These are phyloP conservation scores for Oryza glumipatula DNA, from an alignment of 176 grass and related monocot species.

Conservation along the genomic window DNA sequence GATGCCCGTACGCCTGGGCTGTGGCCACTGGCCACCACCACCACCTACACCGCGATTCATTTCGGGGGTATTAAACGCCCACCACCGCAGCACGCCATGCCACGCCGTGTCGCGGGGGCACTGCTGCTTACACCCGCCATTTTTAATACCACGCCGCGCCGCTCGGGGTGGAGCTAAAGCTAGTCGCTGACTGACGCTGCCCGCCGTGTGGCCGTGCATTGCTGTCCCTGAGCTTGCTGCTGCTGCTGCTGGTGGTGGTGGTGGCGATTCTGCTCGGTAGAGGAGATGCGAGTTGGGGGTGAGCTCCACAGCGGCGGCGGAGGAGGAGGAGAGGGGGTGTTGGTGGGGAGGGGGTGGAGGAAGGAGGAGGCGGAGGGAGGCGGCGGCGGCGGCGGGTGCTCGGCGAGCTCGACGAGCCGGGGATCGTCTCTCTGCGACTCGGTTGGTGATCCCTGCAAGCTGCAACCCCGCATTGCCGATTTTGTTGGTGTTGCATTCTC, in stretches of 20 bases:
- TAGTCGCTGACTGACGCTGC: too few species aligned
- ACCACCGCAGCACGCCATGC: background rate
- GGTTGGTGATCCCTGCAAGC: conserved; percentile 24
- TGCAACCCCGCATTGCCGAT: background rate
- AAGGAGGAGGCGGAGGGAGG: conserved; percentile 6
- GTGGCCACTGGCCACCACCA: background rate
- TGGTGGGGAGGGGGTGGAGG: background rate
- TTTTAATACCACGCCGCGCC: conserved; percentile 42
- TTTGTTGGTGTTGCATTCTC: background rate
- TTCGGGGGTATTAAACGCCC: conserved; percentile 46
- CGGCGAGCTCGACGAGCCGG: conserved; percentile 35
- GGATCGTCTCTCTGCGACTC: conserved; percentile 39
- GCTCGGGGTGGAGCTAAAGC: background rate
- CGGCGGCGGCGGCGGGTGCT: conserved; percentile 5
- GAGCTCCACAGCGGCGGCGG: background rate
- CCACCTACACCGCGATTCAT: conserved; percentile 24
- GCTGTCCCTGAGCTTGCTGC: background rate
- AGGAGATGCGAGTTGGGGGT: conserved; percentile 33
- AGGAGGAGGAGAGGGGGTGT: background rate
- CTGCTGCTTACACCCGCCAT: conserved; percentile 41
- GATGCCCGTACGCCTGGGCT: conserved; percentile 35
- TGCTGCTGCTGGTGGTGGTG: background rate
- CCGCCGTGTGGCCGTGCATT: background rate
- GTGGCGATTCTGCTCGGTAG: background rate
- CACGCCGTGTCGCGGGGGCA: background rate